Conservation (phyloP, 768 basidiomycete genomes). For the Psilocybe azurescens region DNA sequence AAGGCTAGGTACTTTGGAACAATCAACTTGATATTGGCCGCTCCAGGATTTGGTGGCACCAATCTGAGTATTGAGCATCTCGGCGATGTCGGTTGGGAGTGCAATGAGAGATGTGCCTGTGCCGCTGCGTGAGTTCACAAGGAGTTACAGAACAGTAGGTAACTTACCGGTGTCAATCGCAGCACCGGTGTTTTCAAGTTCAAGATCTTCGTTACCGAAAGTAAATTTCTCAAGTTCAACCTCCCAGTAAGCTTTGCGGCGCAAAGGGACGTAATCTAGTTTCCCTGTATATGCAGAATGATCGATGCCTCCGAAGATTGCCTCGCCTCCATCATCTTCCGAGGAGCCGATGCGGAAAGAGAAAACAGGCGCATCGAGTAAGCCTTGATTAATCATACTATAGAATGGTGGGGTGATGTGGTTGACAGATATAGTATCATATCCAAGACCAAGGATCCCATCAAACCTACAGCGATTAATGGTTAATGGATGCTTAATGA, state of each 20-base stretch:
- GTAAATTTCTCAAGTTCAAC: slow-evolving; percentile 88
- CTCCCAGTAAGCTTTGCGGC: slow-evolving; percentile 98
- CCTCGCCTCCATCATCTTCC: slow-evolving; percentile 90
- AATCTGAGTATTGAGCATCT: slow-evolving; percentile 96
- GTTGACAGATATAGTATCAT: slow-evolving; percentile 96
- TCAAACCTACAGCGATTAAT: slow-evolving; percentile 69
- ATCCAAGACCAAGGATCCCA: slow-evolving; percentile 92
- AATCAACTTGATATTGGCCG: slow-evolving; percentile 93
- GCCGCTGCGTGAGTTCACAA: slow-evolving; percentile 10
- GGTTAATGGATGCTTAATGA: background rate
- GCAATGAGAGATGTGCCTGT: slow-evolving; percentile 93
- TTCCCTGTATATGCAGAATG: slow-evolving; percentile 74
- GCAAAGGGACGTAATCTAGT: slow-evolving; percentile 86
- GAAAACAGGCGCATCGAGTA: slow-evolving; percentile 88
- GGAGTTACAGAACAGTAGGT: background rate
- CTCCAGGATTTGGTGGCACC: slow-evolving; percentile 96
- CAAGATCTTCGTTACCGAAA: slow-evolving; percentile 88
- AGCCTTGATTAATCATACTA: slow-evolving; percentile 81
- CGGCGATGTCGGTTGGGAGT: slow-evolving; percentile 91
- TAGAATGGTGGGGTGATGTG: slow-evolving; percentile 94
- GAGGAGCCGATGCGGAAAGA: slow-evolving; percentile 91
- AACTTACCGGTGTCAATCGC: slow-evolving; percentile 84
- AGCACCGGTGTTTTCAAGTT: slow-evolving; percentile 92
- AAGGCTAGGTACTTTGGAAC: slow-evolving; percentile 80
- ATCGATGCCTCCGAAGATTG: slow-evolving; percentile 92